Percentiles rank a stretch among this genome's conserved stretches.
Evolutionary conservation across 495 filamentous ascomycete species (phyloP).

Genomic region (Penicillium steckii): DNA sequence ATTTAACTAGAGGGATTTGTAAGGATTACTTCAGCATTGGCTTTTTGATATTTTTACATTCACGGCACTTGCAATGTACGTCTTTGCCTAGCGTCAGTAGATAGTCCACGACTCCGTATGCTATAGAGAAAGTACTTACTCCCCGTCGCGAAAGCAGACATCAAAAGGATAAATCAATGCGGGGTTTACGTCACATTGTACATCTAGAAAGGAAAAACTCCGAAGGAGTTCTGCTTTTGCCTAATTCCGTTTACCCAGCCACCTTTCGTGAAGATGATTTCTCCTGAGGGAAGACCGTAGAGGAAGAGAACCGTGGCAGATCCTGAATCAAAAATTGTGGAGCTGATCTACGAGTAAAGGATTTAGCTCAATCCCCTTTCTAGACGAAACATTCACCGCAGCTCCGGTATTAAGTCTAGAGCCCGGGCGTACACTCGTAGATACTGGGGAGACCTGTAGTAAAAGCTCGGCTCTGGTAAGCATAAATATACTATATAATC

Average conservation of each 20-base stretch:
- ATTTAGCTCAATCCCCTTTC: no score
- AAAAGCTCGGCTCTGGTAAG: background rate
- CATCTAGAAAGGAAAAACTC: constrained; percentile 4
- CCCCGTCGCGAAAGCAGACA: background rate
- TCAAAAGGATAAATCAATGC: background rate
- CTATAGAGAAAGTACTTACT: no score
- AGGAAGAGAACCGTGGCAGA: background rate
- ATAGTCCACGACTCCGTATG: background rate
- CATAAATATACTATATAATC: background rate
- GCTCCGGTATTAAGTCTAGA: no score
- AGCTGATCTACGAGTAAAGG: background rate
- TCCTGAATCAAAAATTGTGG: background rate
- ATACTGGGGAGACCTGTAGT: no score
- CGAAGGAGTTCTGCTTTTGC: constrained; percentile 6
- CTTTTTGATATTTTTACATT: no score
- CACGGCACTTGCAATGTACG: no score
- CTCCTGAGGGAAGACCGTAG: background rate
- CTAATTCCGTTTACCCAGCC: constrained; percentile 6
- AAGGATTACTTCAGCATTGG: no score
- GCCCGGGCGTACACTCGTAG: no score
- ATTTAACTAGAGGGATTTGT: no score
- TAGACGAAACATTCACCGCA: no score
- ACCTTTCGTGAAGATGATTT: background rate
- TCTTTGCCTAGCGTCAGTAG: no score
- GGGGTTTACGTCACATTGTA: background rate